These are phyloP conservation scores for Plasmodium berghei DNA, from an alignment of 169 alveolate genomes.

Conservation along the genomic window DNA sequence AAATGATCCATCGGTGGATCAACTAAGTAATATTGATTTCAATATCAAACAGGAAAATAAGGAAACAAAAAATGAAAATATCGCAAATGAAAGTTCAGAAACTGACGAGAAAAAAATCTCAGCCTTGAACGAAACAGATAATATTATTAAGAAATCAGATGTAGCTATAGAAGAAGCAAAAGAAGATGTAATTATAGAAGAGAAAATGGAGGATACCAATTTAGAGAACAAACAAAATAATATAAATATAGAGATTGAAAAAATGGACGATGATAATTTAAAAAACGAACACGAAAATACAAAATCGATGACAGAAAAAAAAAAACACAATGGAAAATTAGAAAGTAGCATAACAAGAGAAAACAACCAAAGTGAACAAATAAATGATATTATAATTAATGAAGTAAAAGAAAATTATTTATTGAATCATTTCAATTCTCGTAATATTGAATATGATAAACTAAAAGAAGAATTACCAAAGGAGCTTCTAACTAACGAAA, in stretches of 20 bases:
- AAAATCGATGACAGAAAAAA: neutral
- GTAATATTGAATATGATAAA: constrained; percentile 68
- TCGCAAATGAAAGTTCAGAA: neutral
- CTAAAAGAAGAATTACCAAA: constrained; percentile 60
- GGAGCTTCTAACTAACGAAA: constrained; percentile 41
- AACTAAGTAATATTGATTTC: neutral
- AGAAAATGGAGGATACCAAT: neutral
- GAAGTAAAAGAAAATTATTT: constrained; percentile 46
- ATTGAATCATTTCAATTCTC: constrained; percentile 61
- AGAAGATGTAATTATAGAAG: neutral
- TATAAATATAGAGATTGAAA: neutral
- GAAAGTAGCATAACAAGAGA: neutral
- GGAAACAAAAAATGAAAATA: neutral
- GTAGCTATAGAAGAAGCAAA: neutral
- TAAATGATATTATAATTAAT: neutral
- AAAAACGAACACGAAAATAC: neutral
- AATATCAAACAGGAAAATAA: neutral
- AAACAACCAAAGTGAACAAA: neutral
- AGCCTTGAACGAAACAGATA: neutral
- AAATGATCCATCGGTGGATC: neutral
- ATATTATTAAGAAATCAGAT: no score
- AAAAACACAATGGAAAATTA: neutral
- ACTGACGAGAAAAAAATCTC: neutral
- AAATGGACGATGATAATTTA: neutral
- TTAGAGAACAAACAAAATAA: neutral